These are phyloP conservation scores for Trichoderma koningiopsis DNA, from an alignment of 2,329 filamentous ascomycete species.

Conservation along the genomic window DNA sequence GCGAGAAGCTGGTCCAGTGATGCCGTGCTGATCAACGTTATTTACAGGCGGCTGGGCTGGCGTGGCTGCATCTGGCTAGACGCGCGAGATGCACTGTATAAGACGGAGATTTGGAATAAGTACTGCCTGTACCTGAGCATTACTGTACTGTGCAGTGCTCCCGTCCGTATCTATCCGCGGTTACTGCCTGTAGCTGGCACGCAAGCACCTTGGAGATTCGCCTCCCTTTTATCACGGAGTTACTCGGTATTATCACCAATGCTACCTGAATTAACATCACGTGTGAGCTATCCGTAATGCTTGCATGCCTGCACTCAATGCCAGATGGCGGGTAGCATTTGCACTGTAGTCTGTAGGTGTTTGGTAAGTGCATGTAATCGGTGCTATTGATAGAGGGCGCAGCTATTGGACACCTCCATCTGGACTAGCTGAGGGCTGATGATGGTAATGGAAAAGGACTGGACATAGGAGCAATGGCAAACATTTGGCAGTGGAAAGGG, in stretches of 20 bases:
- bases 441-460: no score
- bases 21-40: constrained; percentile 22
- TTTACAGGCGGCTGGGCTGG: constrained; percentile 16
- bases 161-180: neutral
- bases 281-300: neutral
- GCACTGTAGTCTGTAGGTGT: neutral
- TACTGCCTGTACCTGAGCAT: neutral
- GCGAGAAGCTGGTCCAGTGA: constrained; percentile 20
- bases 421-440: neutral
- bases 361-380: neutral
- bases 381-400: neutral
- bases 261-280: neutral
- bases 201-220: neutral
- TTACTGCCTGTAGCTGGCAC: neutral
- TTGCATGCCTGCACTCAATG: neutral
- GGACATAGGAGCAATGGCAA: neutral
- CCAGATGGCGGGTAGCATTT: no score
- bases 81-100: constrained; percentile 15
- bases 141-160: neutral
- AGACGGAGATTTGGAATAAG: neutral
- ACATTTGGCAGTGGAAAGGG: neutral
- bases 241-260: neutral
- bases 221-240: constrained; percentile 4
- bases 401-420: neutral
- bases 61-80: constrained; percentile 15